Base-by-base conservation (phyloP, 73 alveolate species). In the Paramecium primaurelia region DNA sequence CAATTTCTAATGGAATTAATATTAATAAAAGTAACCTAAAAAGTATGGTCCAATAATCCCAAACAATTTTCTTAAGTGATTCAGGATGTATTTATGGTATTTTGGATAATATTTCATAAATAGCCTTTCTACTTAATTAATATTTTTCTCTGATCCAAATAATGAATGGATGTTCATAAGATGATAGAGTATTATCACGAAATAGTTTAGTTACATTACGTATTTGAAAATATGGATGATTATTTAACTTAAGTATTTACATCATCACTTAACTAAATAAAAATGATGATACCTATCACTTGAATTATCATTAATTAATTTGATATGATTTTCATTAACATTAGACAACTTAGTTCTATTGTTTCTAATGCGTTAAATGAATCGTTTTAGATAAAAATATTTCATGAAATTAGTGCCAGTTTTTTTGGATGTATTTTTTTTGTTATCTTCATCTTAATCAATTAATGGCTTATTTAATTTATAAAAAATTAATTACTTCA, bases 21-120 rank as follows among this genome's bases (percentile, higher is more conserved):
- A 47, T 44, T 34, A 77, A 42, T 44, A 77, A 20, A 22, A 77
- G 69, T 8, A 77, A 40, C 28, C 90, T 11, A 40, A 44, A 30
- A 34, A 77, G 30, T 1, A 44, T 37, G 7, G 71, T 40, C 42
- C 69, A 37, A 20, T 77, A 44, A 77, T 77, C 90, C 90, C 90
- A 77, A 25, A 44, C 42, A 16, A 44, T 44, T 22, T 77, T 77
- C n/a, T 47, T 26, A 2, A 34, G 69, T 20, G 69, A 42, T 77
- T 77, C 90, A 25, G 90, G 90, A 20, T 77, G 71, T 10, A 77
- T 40, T 44, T 44, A 77, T 8, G 90, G 90, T 18, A 77, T 77
- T 77, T 77, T 77, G 25, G 71, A 30, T 42, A 44, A 22, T 8
- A 40, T 25, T 22, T 40, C 71, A 44, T 40, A 40, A 42, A 77